phyloP scores from a whole-genome alignment of 2,329 filamentous ascomycete species.

The Aquanectria penicillioides region DNA sequence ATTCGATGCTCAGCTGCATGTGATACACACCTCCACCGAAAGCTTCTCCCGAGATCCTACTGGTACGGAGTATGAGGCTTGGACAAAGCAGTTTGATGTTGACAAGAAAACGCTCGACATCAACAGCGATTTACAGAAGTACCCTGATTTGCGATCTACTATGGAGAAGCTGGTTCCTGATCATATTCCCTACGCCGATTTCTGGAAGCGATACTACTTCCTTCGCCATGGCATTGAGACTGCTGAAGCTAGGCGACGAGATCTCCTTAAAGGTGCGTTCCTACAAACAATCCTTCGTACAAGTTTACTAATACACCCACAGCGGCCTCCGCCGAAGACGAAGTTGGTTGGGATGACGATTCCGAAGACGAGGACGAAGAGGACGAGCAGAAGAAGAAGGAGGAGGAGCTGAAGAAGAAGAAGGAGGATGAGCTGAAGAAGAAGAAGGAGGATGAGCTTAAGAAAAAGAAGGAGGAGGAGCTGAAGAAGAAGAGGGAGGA shows the following conservation, averaged over 20 bases:
- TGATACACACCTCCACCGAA: constrained; percentile 86
- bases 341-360: constrained; percentile 78
- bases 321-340: constrained; percentile 78
- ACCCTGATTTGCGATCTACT: constrained; percentile 82
- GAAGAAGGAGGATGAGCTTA: constrained; percentile 58
- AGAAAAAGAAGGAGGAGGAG: constrained; percentile 70
- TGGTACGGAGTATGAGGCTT: constrained; percentile 77
- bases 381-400: constrained; percentile 31
- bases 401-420: constrained; percentile 67
- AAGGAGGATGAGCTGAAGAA: constrained; percentile 74
- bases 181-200: constrained; percentile 85
- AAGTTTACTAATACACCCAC: constrained; percentile 28
- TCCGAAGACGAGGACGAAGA: constrained; percentile 57
- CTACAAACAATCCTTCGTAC: not conserved
- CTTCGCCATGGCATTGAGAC: constrained; percentile 91
- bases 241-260: constrained; percentile 86
- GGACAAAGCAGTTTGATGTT: constrained; percentile 79
- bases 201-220: constrained; percentile 98
- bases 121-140: constrained; percentile 82
- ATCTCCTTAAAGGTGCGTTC: constrained; percentile 85
- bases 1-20: constrained; percentile 95
- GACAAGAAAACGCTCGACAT: constrained; percentile 89
- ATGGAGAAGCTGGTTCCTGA: constrained; percentile 99
- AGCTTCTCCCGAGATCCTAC: constrained; percentile 86
- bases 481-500: constrained; percentile 75